A percentile compares a stretch with the other conserved stretches of the same genome.
phyloP scores from a whole-genome alignment of 2,329 filamentous ascomycete species.

The Ophiobolus disseminans region DNA sequence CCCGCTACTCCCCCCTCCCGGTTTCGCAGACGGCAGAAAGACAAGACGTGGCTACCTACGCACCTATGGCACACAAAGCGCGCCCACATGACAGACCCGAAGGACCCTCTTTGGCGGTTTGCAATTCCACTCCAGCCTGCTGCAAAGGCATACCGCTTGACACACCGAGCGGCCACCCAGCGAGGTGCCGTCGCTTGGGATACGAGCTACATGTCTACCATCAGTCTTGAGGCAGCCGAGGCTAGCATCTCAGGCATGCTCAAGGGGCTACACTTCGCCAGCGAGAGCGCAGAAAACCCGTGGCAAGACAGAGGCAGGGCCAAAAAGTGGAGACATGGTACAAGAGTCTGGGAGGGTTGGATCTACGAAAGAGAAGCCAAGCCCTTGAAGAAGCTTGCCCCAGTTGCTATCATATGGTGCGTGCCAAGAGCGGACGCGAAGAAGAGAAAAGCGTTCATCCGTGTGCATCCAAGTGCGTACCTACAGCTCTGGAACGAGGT shows the following conservation, averaged over 20 bases:
- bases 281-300: constrained; percentile 60
- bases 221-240: constrained; percentile 74
- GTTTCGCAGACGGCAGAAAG: constrained; percentile 82
- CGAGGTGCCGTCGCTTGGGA: constrained; percentile 89
- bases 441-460: constrained; percentile 68
- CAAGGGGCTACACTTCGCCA: constrained; percentile 63
- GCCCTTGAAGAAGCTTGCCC: constrained; percentile 68
- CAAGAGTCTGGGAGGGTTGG: constrained; percentile 65
- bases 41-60: constrained; percentile 94
- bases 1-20: constrained; percentile 68
- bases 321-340: constrained; percentile 73
- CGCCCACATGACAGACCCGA: constrained; percentile 83
- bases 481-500: constrained; percentile 71
- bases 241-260: constrained; percentile 71
- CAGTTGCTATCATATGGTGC: constrained; percentile 79
- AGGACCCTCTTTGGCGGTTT: constrained; percentile 87
- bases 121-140: constrained; percentile 84
- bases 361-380: constrained; percentile 62
- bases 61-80: constrained; percentile 94
- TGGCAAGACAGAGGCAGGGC: constrained; percentile 64
- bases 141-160: constrained; percentile 87
- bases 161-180: constrained; percentile 78
- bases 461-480: constrained; percentile 84
- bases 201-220: constrained; percentile 90
- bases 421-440: constrained; percentile 25